Evolutionary conservation across 2,329 filamentous ascomycete species (phyloP).

Genomic region (Blumeria hordei): DNA sequence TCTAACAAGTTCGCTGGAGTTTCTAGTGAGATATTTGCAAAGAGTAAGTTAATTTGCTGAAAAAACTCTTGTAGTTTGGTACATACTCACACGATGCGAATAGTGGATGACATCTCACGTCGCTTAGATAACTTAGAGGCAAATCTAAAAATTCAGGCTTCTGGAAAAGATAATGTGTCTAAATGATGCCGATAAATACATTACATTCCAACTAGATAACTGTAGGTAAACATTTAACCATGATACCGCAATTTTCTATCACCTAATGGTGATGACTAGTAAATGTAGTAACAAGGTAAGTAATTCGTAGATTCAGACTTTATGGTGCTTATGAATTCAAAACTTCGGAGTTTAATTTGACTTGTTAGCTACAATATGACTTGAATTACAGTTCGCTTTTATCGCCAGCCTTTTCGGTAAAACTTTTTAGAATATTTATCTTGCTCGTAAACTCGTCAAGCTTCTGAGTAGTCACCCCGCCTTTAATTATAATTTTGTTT

Average conservation of each 20-base stretch:
- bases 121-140: slow-evolving; percentile 53
- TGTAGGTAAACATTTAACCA: too few relatives aligned
- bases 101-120: slow-evolving; percentile 87
- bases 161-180: slow-evolving; percentile 5
- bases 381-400: slow-evolving; percentile 1
- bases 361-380: background rate
- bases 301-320: too few relatives aligned
- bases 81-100: background rate
- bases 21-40: slow-evolving; percentile 68
- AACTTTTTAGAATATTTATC: slow-evolving; percentile 69
- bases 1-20: slow-evolving; percentile 68
- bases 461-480: slow-evolving; percentile 65
- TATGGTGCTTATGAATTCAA: too few relatives aligned
- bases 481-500: slow-evolving; percentile 61
- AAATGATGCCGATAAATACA: slow-evolving; percentile 4
- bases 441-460: slow-evolving; percentile 67
- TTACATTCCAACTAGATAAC: slow-evolving; percentile 9
- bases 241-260: too few relatives aligned
- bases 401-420: slow-evolving; percentile 34
- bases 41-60: slow-evolving; percentile 29
- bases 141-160: slow-evolving; percentile 9
- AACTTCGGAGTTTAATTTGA: background rate
- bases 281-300: too few relatives aligned
- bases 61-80: background rate
- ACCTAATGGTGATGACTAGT: too few relatives aligned